Base-by-base conservation (phyloP, 2,329 filamentous ascomycete genomes). In the Cyphellophora europaea region DNA sequence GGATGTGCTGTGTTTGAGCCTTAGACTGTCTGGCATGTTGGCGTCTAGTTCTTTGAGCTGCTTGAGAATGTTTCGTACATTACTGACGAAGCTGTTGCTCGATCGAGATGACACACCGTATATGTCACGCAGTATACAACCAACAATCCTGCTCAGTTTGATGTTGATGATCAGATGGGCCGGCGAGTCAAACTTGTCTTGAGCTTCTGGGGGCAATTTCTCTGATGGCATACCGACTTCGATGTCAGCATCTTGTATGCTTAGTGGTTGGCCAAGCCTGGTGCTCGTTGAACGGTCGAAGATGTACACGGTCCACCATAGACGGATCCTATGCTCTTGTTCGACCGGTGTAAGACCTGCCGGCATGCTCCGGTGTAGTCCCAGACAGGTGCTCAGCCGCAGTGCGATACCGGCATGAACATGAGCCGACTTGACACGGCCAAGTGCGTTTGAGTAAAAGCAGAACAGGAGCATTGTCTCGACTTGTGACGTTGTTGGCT, bases 231-330 rank as follows among this genome's bases (percentile, higher is more conserved):
- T 55, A 13, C 41, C 46, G 3, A 66, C 65, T 6, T 59, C 59
- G 37, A 72, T 69, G 43, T 72, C 69, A 37, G 69, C 65, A 44
- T 72, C 70, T 3, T 66, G 58, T n/a, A 73, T 69, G 1, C 67
- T 66, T 15, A 72, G 58, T 1, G 69, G 69, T 38, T 71, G 68
- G 5, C 69, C 69, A 1, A 65, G 66, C 38, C 70, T 72, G 34
- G 67, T 63, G 3, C 63, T 65, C 1, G 71, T 52, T 13, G 72
- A 62, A 6, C 59, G 56, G 47, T 73, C 69, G 15, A 74, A 51
- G 40, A 67, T 71, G 46, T 73, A 74, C 2, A 72, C 61, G 18
- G 66, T 70, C 70, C 69, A 74, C 69, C 69, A 74, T 18, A 62
- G 38, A 33, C 61, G 49, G 38, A 61, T 45, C 28, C 61, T 53